Evolutionary conservation across 768 basidiomycete species (phyloP).

Genomic region (Nidularia sp.): DNA sequence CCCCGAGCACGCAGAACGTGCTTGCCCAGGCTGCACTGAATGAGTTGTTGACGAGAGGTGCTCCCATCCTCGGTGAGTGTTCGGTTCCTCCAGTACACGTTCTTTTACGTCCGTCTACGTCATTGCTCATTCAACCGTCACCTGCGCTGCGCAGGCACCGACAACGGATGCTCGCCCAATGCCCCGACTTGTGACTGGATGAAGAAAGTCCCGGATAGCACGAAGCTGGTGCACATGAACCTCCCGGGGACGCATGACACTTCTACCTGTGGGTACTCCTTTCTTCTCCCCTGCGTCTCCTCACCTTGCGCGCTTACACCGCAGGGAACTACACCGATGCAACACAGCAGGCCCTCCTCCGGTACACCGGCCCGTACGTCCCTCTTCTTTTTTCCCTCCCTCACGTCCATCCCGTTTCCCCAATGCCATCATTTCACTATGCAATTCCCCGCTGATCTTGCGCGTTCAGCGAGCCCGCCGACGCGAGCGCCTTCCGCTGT

Average conservation of each 20-base stretch:
- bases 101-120: too few species aligned
- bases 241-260: constrained; percentile 52
- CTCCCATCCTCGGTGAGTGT: constrained; percentile 24
- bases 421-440: not conserved
- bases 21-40: constrained; percentile 19
- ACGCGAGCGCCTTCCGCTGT: constrained; percentile 31
- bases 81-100: not conserved
- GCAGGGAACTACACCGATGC: constrained; percentile 42
- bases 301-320: not conserved
- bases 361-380: constrained; percentile 34
- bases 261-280: constrained; percentile 30
- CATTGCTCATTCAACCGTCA: too few species aligned
- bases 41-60: constrained; percentile 23
- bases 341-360: constrained; percentile 33
- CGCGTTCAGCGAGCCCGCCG: constrained; percentile 12
- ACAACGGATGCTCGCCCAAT: constrained; percentile 26
- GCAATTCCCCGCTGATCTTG: not conserved
- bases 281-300: not conserved
- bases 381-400: too few species aligned
- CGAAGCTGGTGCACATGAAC: constrained; percentile 42
- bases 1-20: not conserved
- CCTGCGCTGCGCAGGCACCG: constrained; percentile 18
- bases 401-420: too few species aligned
- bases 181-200: constrained; percentile 41
- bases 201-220: constrained; percentile 36